Conservation (phyloP, 495 filamentous ascomycete genomes). For the Lepidopterella palustris region DNA sequence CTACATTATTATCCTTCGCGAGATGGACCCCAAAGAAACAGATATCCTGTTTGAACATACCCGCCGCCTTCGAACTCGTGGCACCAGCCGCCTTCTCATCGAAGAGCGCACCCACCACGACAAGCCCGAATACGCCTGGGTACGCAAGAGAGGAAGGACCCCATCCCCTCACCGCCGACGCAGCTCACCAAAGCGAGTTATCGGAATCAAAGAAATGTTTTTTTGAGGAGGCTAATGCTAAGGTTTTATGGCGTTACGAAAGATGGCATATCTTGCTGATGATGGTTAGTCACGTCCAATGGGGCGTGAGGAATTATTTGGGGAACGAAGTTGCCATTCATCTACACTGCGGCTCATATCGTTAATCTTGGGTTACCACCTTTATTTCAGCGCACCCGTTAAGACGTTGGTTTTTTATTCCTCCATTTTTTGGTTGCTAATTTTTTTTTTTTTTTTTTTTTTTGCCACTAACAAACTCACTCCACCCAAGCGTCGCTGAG, state of each 20-base stretch:
- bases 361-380: background rate
- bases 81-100: conserved; percentile 28
- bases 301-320: too few species aligned
- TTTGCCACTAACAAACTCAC: background rate
- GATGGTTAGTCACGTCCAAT: too few species aligned
- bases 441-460: too few species aligned
- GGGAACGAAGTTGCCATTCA: background rate
- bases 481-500: background rate
- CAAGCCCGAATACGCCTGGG: conserved; percentile 37
- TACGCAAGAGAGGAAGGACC: conserved; percentile 29
- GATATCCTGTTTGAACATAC: conserved; percentile 42
- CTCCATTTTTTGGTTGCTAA: too few species aligned
- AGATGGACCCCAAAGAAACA: conserved; percentile 37
- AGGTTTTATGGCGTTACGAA: background rate
- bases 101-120: conserved; percentile 28
- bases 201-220: conserved; percentile 28
- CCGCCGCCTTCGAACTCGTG: conserved; percentile 31
- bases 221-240: conserved; percentile 8
- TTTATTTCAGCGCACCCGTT: background rate
- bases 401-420: too few species aligned
- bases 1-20: conserved; percentile 39
- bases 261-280: background rate
- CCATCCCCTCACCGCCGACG: conserved; percentile 18
- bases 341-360: background rate
- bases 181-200: conserved; percentile 28